Conservation (phyloP, 1,284 basidiomycete species). For the Malassezia slooffiae region DNA sequence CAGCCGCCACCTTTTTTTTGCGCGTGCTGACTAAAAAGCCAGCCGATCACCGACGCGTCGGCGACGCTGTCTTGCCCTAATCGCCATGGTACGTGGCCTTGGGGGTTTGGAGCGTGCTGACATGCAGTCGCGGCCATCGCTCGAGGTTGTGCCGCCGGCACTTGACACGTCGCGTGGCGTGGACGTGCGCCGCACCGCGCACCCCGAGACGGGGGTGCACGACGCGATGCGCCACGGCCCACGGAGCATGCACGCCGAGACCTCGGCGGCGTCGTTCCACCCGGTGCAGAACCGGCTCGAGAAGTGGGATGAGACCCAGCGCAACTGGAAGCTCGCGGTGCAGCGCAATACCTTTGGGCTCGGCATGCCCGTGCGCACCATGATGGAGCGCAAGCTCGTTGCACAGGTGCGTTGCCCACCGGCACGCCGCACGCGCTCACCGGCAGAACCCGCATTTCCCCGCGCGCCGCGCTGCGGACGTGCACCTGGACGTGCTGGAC, state of each 20-base stretch:
- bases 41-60: no score
- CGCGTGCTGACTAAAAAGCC: no score
- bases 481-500: constrained; percentile 43
- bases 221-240: constrained; percentile 40
- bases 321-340: constrained; percentile 71
- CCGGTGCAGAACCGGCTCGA: constrained; percentile 42
- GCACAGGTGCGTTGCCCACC: constrained; percentile 54
- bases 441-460: constrained; percentile 22
- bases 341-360: constrained; percentile 75
- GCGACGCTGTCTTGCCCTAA: no score
- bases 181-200: constrained; percentile 25
- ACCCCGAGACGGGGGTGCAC: constrained; percentile 35
- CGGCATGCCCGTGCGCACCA: constrained; percentile 70
- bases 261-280: constrained; percentile 24
- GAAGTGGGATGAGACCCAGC: constrained; percentile 77
- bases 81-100: no score
- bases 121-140: no score
- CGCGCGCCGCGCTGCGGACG: constrained; percentile 21
- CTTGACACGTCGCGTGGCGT: constrained; percentile 17
- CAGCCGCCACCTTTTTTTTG: no score
- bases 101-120: background rate
- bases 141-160: constrained; percentile 24
- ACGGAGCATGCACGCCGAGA: constrained; percentile 28
- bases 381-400: constrained; percentile 90
- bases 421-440: background rate